A percentile compares a stretch with the other conserved stretches of the same genome.
Evolutionary conservation across 768 basidiomycete genomes (phyloP).

Genomic region (Strobilomyces echinocephalus): DNA sequence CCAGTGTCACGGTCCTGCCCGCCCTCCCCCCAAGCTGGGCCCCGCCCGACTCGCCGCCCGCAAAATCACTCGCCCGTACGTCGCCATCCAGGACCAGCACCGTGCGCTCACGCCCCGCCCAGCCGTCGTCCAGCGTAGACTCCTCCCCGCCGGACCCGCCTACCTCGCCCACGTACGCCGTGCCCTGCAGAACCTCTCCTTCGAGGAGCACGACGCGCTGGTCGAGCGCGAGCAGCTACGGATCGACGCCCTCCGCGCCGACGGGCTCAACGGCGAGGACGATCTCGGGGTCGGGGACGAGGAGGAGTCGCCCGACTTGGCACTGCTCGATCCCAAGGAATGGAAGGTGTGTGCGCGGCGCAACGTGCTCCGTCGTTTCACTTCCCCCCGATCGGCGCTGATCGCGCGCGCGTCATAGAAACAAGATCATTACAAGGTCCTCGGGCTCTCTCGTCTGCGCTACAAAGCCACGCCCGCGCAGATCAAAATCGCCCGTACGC

Average conservation of each 20-base stretch:
- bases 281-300: constrained; percentile 94
- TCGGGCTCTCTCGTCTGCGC: constrained; percentile 87
- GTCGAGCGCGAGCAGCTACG: constrained; percentile 50
- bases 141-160: constrained; percentile 85
- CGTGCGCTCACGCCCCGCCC: constrained; percentile 6
- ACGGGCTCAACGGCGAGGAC: constrained; percentile 54
- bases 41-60: constrained; percentile 11
- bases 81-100: not conserved
- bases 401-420: constrained; percentile 46
- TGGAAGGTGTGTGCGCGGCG: constrained; percentile 88
- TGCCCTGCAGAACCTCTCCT: constrained; percentile 68
- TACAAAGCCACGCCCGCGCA: constrained; percentile 85
- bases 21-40: constrained; percentile 24
- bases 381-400: constrained; percentile 2
- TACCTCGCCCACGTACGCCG: constrained; percentile 82
- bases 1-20: constrained; percentile 23
- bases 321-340: constrained; percentile 88
- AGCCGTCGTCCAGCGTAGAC: constrained; percentile 38
- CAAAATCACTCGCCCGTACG: constrained; percentile 26
- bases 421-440: constrained; percentile 97
- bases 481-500: constrained; percentile 94
- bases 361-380: not conserved
- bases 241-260: constrained; percentile 44
- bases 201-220: constrained; percentile 76
- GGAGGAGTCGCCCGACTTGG: constrained; percentile 64